Percentiles rank a stretch among this genome's conserved stretches.
Conservation (phyloP, 441 rosid genomes). For the Mallotus japonicus region DNA sequence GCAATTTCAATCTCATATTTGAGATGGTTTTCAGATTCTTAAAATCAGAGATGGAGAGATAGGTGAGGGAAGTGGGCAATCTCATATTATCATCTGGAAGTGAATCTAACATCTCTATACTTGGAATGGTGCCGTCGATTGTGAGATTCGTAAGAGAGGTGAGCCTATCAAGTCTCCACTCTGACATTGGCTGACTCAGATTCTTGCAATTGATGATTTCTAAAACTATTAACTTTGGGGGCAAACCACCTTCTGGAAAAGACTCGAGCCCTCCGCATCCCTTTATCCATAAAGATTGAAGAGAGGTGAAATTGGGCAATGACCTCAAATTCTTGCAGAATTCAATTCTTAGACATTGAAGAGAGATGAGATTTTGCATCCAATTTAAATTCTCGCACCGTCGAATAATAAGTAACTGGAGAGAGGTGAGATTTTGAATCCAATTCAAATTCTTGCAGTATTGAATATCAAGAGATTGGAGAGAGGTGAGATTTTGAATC, state of each 20-base stretch:
- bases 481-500: constrained; percentile 28
- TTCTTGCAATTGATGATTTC: constrained; percentile 11
- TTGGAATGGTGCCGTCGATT: background rate
- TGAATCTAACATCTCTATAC: background rate
- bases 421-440: too few relatives aligned
- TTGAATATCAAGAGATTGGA: constrained; percentile 25
- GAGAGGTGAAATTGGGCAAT: too few relatives aligned
- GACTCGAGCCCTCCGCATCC: too few relatives aligned
- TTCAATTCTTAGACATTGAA: too few relatives aligned
- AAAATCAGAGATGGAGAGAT: background rate
- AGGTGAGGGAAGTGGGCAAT: background rate
- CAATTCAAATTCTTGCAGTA: background rate
- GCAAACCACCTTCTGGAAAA: too few relatives aligned
- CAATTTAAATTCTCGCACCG: too few relatives aligned
- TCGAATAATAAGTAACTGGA: too few relatives aligned
- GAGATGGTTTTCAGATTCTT: constrained; percentile 6
- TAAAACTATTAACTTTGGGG: constrained; percentile 20
- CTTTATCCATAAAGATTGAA: too few relatives aligned
- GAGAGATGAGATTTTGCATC: too few relatives aligned
- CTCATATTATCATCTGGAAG: constrained; percentile 17
- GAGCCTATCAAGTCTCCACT: constrained; percentile 22
- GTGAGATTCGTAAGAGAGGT: background rate
- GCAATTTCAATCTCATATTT: background rate
- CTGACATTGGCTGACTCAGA: background rate
- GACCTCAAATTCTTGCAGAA: too few relatives aligned